phyloP scores from a whole-genome alignment of 768 basidiomycete genomes.

The Solioccasus polychromus region DNA sequence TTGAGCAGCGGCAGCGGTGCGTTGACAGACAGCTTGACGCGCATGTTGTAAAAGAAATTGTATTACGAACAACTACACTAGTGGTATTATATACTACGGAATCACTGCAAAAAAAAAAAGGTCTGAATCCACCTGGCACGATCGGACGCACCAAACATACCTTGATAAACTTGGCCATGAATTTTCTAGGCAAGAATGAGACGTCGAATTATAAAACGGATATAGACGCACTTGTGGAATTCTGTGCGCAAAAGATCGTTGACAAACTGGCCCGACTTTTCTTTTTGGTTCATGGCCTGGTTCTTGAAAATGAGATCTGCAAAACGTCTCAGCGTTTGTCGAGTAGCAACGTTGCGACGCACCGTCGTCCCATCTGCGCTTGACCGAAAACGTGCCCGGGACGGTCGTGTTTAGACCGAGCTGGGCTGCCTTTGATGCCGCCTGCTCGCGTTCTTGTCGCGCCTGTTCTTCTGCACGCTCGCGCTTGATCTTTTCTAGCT shows the following conservation, averaged over 20 bases:
- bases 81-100: too few species aligned
- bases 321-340: conserved; percentile 5
- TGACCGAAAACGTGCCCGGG: conserved; percentile 86
- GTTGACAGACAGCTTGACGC: conserved; percentile 47
- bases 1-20: conserved; percentile 48
- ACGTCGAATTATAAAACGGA: background rate
- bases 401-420: conserved; percentile 75
- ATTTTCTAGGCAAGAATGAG: conserved; percentile 56
- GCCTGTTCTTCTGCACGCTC: conserved; percentile 94
- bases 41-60: too few species aligned
- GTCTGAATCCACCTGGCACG: too few species aligned
- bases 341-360: conserved; percentile 22
- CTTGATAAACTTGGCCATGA: conserved; percentile 91
- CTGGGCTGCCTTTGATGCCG: conserved; percentile 56
- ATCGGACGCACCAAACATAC: conserved; percentile 39
- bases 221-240: conserved; percentile 76
- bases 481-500: conserved; percentile 97
- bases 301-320: conserved; percentile 99
- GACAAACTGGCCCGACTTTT: conserved; percentile 79
- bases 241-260: conserved; percentile 94
- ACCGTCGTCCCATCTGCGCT: conserved; percentile 96
- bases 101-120: too few species aligned
- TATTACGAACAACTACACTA: too few species aligned
- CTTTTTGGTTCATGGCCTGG: conserved; percentile 72
- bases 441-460: conserved; percentile 73